Evolutionary conservation across 257 asterid species (phyloP).

Genomic region (Penstemon barbatus): DNA sequence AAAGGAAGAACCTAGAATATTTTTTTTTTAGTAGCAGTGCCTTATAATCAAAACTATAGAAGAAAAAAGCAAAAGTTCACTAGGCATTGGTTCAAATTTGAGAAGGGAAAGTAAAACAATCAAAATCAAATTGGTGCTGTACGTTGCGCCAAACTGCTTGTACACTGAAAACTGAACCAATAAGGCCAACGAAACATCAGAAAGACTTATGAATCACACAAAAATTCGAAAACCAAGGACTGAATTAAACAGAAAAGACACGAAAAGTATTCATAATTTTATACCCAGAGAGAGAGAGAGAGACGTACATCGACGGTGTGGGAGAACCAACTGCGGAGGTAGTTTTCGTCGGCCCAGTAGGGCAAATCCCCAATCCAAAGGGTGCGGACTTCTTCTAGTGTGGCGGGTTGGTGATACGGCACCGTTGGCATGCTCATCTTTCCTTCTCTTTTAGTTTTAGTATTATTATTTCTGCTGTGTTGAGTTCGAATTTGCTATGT

Average conservation of each 20-base stretch:
- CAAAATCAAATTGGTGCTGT: neutral
- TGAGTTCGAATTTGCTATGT: neutral
- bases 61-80: too few relatives aligned
- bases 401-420: constrained; percentile 94
- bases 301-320: constrained; percentile 72
- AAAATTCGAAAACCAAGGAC: neutral
- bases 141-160: neutral
- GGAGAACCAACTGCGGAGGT: constrained; percentile 88
- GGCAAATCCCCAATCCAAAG: constrained; percentile 99
- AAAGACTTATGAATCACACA: neutral
- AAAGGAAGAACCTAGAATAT: neutral
- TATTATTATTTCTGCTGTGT: neutral
- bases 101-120: constrained; percentile 1
- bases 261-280: neutral
- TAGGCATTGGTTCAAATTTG: too few relatives aligned
- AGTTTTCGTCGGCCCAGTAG: constrained; percentile 94
- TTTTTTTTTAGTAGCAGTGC: neutral
- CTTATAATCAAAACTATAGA: too few relatives aligned
- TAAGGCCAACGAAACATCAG: neutral
- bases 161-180: neutral
- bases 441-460: neutral
- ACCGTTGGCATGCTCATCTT: constrained; percentile 47
- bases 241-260: neutral
- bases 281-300: neutral
- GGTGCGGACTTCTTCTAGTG: constrained; percentile 95